phyloP scores from a whole-genome alignment of 805 yeast genomes.

The Candida easanensis region DNA sequence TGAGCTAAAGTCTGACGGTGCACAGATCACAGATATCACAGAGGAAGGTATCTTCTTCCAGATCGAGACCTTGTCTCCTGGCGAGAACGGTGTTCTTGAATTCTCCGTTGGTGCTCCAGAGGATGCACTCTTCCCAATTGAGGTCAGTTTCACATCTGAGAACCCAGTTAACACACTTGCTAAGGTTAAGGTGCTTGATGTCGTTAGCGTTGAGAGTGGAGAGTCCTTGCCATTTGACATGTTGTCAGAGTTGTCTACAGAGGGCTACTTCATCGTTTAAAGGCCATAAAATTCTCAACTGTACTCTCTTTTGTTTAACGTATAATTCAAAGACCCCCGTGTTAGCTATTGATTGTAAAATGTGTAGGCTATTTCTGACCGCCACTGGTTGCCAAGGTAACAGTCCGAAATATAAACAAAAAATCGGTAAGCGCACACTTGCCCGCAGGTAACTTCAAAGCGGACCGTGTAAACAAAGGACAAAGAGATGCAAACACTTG shows the following conservation, averaged over 20 bases:
- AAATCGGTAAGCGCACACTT: conserved; percentile 4
- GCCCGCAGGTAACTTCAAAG: background rate
- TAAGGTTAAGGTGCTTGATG: conserved; percentile 59
- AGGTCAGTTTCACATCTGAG: conserved; percentile 55
- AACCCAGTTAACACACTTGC: conserved; percentile 56
- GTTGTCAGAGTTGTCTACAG: conserved; percentile 54
- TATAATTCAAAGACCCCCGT: too few relatives aligned
- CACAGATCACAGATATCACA: conserved; percentile 51
- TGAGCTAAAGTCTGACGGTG: conserved; percentile 50
- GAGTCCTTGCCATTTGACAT: conserved; percentile 70
- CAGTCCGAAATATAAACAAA: conserved; percentile 9
- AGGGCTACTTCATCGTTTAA: conserved; percentile 53
- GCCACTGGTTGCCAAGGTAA: conserved; percentile 8
- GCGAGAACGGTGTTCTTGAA: conserved; percentile 71
- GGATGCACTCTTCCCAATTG: conserved; percentile 87
- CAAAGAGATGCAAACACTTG: background rate
- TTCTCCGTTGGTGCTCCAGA: conserved; percentile 75
- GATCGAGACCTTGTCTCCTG: conserved; percentile 51
- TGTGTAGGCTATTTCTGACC: too few relatives aligned
- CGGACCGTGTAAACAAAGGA: background rate
- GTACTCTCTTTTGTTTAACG: too few relatives aligned
- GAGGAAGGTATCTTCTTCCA: conserved; percentile 73
- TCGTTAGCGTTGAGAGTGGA: conserved; percentile 47
- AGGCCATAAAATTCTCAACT: background rate
- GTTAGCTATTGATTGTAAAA: too few relatives aligned